Evolutionary conservation across 179 eudicot genomes (phyloP).

Genomic region (Amaranthus tricolor): DNA sequence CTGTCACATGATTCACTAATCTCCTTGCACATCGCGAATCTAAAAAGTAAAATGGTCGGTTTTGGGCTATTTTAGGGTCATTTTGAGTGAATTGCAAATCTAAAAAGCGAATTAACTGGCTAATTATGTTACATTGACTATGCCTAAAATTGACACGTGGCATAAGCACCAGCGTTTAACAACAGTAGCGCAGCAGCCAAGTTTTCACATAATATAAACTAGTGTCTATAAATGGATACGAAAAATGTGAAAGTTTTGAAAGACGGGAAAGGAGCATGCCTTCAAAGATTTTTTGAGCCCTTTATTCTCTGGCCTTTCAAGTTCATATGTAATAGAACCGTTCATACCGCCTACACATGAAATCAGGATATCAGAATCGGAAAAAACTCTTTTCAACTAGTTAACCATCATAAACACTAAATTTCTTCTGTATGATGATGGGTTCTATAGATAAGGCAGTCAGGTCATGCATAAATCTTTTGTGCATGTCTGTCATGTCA

Average conservation of each 20-base stretch:
- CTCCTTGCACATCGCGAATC: too few species aligned
- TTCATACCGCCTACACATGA: conserved; percentile 86
- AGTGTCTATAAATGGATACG: conserved; percentile 11
- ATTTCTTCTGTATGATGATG: neutral
- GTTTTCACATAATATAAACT: neutral
- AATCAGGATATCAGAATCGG: neutral
- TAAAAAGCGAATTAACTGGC: too few species aligned
- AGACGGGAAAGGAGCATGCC: conserved; percentile 40
- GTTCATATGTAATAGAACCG: conserved; percentile 85
- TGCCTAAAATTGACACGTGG: neutral
- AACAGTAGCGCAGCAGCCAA: neutral
- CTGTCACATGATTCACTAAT: too few species aligned
- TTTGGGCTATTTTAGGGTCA: too few species aligned
- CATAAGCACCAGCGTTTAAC: neutral
- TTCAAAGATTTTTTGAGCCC: conserved; percentile 77
- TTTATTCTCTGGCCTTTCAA: conserved; percentile 83
- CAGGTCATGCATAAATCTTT: neutral
- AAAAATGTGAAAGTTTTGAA: neutral
- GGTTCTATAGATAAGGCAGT: neutral
- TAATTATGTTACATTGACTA: too few species aligned
- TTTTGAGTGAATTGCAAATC: too few species aligned
- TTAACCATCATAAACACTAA: neutral
- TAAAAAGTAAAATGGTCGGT: too few species aligned
- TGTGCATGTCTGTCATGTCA: neutral
- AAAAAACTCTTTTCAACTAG: too few species aligned